Evolutionary conservation across 78 protist genomes (phyloP), one percentile per base, ranked within the genome.

Genomic region (Cavenderia fasciculata): DNA sequence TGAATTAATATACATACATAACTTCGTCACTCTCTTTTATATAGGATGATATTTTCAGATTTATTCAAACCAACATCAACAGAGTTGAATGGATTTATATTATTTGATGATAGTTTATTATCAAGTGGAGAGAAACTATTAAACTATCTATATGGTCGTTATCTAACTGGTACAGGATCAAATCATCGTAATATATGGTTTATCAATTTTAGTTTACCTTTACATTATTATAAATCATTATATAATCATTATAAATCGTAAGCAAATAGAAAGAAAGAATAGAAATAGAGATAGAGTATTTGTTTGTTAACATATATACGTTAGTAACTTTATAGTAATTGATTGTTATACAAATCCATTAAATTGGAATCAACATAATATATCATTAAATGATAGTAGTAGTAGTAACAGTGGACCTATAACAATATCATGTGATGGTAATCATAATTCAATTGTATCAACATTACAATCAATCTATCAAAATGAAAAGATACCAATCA

Each of bases 331-430:
- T 43, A 57, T 82, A 11, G 90, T 82, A 1, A 82, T 82, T 27
- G 90, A 82, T 82, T 82, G 47, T 56, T 82, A 82, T 82, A 68
- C 90, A 19, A 78, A 82, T 68, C 59, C 90, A 41, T 82, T 82
- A 68, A 70, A 70, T 82, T 82, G 90, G 90, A 78, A 78, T 36
- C 59, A 21, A 4, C 29, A 46, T 23, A 76, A 25, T 62, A 18
- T n/a, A n/a, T n/a, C n/a, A n/a, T n/a, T n/a, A n/a, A n/a, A n/a
- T n/a, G n/a, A 40, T 33, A 34, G 27, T 25, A n/a, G 27, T 41
- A 36, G 40, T 19, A 43, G 21, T 6, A 46, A 12, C 0, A 21
- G 36, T 31, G 44, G 66, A 56, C 90, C 90, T 41, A 68, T 82
- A 34, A 18, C 68, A 29, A n/a, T n/a, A n/a, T n/a, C n/a, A n/a